These are phyloP conservation scores for Gossypium lobatum DNA, from an alignment of 441 rosid species.

Conservation along the genomic window DNA sequence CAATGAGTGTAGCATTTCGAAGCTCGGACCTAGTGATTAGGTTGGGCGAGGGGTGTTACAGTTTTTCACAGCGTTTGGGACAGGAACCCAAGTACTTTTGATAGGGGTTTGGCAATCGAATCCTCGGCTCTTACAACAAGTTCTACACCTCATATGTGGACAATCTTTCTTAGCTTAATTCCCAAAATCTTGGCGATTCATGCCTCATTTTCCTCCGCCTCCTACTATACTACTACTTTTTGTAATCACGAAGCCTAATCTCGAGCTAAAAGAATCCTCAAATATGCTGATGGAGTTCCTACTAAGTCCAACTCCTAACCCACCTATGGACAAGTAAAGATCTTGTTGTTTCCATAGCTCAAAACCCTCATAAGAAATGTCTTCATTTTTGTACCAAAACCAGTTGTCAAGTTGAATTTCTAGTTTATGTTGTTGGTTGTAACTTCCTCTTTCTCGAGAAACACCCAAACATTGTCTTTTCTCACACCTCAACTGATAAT, in stretches of 20 bases:
- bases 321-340: constrained; percentile 23
- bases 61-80: constrained; percentile 63
- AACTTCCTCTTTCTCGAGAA: constrained; percentile 46
- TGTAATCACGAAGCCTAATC: constrained; percentile 59
- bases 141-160: constrained; percentile 68
- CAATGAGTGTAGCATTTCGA: too few relatives aligned
- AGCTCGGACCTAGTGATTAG: too few relatives aligned
- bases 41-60: too few relatives aligned
- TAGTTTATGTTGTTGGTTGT: constrained; percentile 23
- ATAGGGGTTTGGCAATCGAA: constrained; percentile 70
- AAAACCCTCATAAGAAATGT: constrained; percentile 41
- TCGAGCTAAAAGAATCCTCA: constrained; percentile 39
- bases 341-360: constrained; percentile 60
- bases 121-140: constrained; percentile 91
- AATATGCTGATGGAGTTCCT: constrained; percentile 40
- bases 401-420: constrained; percentile 48
- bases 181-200: constrained; percentile 80
- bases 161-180: constrained; percentile 88
- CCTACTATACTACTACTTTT: constrained; percentile 16
- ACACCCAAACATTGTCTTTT: constrained; percentile 49
- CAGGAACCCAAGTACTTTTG: constrained; percentile 93
- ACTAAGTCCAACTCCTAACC: constrained; percentile 62
- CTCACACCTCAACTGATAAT: constrained; percentile 19
- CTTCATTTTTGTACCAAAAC: constrained; percentile 61
- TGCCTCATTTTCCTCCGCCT: constrained; percentile 18